A percentile compares a stretch with the other conserved stretches of the same genome.
These are phyloP conservation scores for Escovopsis sp. DNA, from an alignment of 2,329 filamentous ascomycete genomes.

Conservation along the genomic window DNA sequence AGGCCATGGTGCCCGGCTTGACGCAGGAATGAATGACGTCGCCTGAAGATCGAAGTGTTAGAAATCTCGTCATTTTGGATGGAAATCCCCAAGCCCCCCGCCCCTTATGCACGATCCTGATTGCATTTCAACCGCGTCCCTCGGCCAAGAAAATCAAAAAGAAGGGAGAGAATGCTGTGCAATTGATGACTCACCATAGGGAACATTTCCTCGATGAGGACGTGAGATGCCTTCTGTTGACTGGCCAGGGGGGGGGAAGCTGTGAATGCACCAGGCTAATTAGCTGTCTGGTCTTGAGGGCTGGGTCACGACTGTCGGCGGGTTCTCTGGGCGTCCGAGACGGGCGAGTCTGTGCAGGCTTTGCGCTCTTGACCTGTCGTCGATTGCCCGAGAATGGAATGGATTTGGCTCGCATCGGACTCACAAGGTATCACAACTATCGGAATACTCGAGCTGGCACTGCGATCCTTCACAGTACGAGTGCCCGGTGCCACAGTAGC, in stretches of 20 bases:
- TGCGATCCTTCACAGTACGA: constrained; percentile 22
- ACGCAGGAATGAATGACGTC: constrained; percentile 21
- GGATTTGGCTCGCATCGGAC: no score
- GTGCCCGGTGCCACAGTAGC: constrained; percentile 20
- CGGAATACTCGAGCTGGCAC: constrained; percentile 24
- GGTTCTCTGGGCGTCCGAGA: no score
- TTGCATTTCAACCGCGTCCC: no score
- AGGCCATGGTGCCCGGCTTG: constrained; percentile 21
- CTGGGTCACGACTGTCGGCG: no score
- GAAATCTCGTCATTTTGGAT: not conserved
- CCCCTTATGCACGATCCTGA: no score
- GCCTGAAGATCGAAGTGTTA: constrained; percentile 9
- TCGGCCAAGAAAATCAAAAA: no score
- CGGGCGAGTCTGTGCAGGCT: no score
- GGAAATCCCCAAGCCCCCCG: no score
- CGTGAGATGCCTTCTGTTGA: constrained; percentile 18
- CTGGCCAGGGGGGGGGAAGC: constrained; percentile 16
- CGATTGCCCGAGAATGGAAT: no score
- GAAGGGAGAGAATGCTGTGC: no score
- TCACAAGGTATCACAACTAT: constrained; percentile 26
- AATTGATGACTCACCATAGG: constrained; percentile 20
- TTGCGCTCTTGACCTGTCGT: no score
- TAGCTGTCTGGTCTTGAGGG: no score
- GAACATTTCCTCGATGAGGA: constrained; percentile 17
- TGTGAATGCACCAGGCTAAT: constrained; percentile 4